phyloP scores from a whole-genome alignment of 495 filamentous ascomycete genomes.

The Penicillium turbatum region DNA sequence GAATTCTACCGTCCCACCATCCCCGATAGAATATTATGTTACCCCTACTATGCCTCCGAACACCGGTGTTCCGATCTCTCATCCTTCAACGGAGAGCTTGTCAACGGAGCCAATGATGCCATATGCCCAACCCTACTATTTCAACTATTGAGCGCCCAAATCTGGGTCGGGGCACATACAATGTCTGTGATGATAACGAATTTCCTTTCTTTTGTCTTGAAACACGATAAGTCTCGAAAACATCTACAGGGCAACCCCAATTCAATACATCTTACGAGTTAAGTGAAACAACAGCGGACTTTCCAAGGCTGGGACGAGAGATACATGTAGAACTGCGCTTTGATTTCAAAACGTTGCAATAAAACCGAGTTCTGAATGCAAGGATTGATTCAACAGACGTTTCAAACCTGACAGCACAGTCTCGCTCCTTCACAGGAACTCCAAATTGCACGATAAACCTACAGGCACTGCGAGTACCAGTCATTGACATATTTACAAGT shows the following conservation, averaged over 20 bases:
- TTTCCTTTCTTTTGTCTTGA: slow-evolving; percentile 6
- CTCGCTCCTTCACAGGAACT: too few species aligned
- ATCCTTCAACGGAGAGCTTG: neutral
- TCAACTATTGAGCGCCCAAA: slow-evolving; percentile 17
- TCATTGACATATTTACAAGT: slow-evolving; percentile 45
- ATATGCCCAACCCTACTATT: slow-evolving; percentile 32
- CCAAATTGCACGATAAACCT: neutral
- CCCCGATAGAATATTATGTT: slow-evolving; percentile 21
- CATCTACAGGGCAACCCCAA: too few species aligned
- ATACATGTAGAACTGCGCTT: too few species aligned
- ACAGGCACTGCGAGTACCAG: slow-evolving; percentile 51
- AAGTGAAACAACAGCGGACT: too few species aligned
- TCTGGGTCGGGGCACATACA: neutral
- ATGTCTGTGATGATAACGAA: slow-evolving; percentile 15
- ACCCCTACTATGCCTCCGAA: neutral
- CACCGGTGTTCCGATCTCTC: slow-evolving; percentile 6
- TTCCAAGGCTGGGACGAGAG: too few species aligned
- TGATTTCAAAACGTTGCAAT: too few species aligned
- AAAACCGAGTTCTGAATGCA: neutral
- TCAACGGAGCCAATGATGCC: slow-evolving; percentile 15
- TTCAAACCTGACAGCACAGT: too few species aligned
- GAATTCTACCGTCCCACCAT: slow-evolving; percentile 16
- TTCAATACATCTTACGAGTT: too few species aligned
- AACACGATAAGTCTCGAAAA: neutral
- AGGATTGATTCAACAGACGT: neutral